Conservation (phyloP, 345 rosid species). For the Lepidium didymum region DNA sequence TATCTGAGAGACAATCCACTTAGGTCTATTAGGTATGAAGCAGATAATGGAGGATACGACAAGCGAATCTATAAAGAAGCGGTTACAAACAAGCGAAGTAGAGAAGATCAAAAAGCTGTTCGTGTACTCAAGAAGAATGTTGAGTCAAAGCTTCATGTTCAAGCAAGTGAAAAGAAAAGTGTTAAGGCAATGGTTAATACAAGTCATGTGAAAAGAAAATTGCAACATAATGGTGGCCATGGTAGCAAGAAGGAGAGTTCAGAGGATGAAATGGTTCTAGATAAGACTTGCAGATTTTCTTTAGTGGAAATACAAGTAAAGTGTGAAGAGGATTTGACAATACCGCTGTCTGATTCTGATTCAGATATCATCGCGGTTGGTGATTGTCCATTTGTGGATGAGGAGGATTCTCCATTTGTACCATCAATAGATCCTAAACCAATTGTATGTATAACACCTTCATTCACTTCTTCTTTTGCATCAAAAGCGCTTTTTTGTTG, state of each 20-base stretch:
- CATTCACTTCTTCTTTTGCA: background rate
- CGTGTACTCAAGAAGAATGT: slow-evolving; percentile 2
- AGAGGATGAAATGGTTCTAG: background rate
- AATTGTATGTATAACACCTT: slow-evolving; percentile 20
- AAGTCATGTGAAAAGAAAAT: background rate
- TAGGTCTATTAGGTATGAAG: slow-evolving; percentile 20
- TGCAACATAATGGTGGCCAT: background rate
- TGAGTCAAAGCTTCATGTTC: background rate
- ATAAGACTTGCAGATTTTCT: slow-evolving; percentile 16
- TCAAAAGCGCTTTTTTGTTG: background rate
- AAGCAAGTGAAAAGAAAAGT: background rate
- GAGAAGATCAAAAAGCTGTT: background rate
- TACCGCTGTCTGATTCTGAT: slow-evolving; percentile 42
- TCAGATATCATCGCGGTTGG: slow-evolving; percentile 37
- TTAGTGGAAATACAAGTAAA: slow-evolving; percentile 15
- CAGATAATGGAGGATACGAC: slow-evolving; percentile 20
- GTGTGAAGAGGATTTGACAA: slow-evolving; percentile 22
- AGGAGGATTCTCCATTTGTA: slow-evolving; percentile 36
- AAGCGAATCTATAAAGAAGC: background rate
- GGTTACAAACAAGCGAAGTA: background rate
- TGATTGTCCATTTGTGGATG: slow-evolving; percentile 25
- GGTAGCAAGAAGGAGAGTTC: background rate
- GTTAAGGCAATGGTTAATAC: background rate
- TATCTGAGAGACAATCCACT: slow-evolving; percentile 18
- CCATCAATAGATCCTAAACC: slow-evolving; percentile 20